Evolutionary conservation across 805 yeast genomes (phyloP), one percentile per base, ranked within the genome.

Genomic region (Barnettozyma californica): DNA sequence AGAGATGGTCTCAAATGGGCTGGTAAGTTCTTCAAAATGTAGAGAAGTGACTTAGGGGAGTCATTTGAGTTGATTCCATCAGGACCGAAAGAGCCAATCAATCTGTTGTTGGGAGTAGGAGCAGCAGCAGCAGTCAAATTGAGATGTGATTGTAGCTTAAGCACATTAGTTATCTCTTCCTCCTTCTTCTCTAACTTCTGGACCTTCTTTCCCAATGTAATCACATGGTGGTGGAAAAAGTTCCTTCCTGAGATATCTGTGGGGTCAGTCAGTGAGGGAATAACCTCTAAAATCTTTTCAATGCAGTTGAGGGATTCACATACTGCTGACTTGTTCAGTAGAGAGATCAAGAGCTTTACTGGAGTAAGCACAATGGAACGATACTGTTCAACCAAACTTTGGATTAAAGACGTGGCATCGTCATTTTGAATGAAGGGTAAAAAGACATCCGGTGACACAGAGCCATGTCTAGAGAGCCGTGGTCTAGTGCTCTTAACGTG

Each of bases 151-250:
- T 50, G 51, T 9, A 53, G 36, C 31, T 52, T 43, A 35, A 56
- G 33, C 25, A 50, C 50, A 37, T 13, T 49, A 45, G 8, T 50
- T 46, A 16, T 44, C 19, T 25, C 45, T 26, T 19, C 41, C 39
- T 48, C 34, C 31, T 43, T 25, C 37, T 16, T 44, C 26, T 41
- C 53, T 5, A 20, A 37, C 25, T 41, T 61, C 59, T 71, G 59
- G 47, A 70, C 74, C 45, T 79, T 79, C 58, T 88, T 82, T 5
- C 96, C 96, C 48, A 86, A 73, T 9, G 85, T 77, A 47, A 91
- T 82, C 21, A 91, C 81, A 58, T 83, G 85, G 54, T 87, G 88
- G 63, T 91, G 98, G 58, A 91, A 77, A 59, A 91, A 83, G 62
- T 87, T 91, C 55, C 97, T 75, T 16, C 87, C 87, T 47, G 84